Evolutionary conservation across 257 asterid genomes (phyloP), one percentile per base, ranked within the genome.

Genomic region (Cruciata laevipes): DNA sequence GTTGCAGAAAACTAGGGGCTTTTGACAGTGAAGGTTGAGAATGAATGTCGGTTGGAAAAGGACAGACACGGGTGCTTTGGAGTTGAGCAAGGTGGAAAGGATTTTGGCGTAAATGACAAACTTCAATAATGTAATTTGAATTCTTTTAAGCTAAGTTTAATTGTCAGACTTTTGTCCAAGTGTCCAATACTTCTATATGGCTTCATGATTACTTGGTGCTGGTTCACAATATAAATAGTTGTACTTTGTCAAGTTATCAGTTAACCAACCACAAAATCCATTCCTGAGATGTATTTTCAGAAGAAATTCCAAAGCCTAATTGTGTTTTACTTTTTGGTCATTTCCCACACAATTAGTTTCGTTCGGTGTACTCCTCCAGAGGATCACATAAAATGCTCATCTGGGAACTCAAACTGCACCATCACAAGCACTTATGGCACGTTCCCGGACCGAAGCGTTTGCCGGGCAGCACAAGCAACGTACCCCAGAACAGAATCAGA

Each of bases 301-400:
- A 55, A 55, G 13, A 31, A 24, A 55, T 55, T 57, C 31, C 32
- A 23, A 21, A 21, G 16, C 62, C 62, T 11, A 10, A 24, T 14
- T 47, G 20, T 17, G 0, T 14, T 47, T 47, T 21, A 12, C 16
- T 11, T 57, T 57, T 2, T 57, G 62, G 3, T 53, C 59, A 57
- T 57, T 57, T 57, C 17, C 62, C 62, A 20, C 18, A 21, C 31
- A 21, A 25, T 24, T 25, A 11, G 17, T 57, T 21, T 23, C 16
- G 16, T 25, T 3, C 4, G 62, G 17, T 57, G 62, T 35, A 23
- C 62, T 21, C 81, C 79, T 0, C 84, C 81, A 1, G 79, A 67
- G n/a, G 77, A 80, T 32, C 84, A 75, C 16, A 66, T 80, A 32
- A 70, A 67, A 63, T 80, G 84, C 65, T 59, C 72, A 30, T 42